A percentile compares a stretch with the other conserved stretches of the same genome.
These are phyloP conservation scores for Termitomyces sp. DNA, from an alignment of 768 basidiomycete species.

Conservation along the genomic window DNA sequence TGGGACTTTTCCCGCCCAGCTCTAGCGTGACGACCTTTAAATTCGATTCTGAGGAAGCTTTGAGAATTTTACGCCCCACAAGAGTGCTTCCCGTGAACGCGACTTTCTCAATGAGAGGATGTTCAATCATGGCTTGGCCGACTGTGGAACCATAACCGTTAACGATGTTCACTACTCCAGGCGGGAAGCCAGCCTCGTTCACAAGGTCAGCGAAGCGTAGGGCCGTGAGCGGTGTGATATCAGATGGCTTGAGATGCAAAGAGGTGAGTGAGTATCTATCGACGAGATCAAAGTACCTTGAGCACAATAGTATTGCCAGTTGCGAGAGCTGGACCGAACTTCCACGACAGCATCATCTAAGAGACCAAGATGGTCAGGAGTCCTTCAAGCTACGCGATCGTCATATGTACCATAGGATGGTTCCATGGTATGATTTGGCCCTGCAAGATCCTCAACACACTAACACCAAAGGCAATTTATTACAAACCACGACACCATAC, in stretches of 20 bases:
- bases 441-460: background rate
- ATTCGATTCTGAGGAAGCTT: slow-evolving; percentile 33
- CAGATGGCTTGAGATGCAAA: slow-evolving; percentile 41
- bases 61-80: slow-evolving; percentile 73
- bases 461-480: background rate
- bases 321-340: slow-evolving; percentile 24
- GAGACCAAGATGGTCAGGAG: background rate
- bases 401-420: slow-evolving; percentile 23
- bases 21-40: slow-evolving; percentile 25
- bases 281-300: background rate
- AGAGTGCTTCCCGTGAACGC: slow-evolving; percentile 82
- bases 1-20: slow-evolving; percentile 73
- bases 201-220: slow-evolving; percentile 44
- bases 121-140: slow-evolving; percentile 55
- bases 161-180: slow-evolving; percentile 49
- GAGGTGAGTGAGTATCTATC: too few species aligned
- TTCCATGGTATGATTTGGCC: slow-evolving; percentile 55
- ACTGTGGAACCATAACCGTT: slow-evolving; percentile 36
- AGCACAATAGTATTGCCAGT: slow-evolving; percentile 58
- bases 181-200: slow-evolving; percentile 62
- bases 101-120: slow-evolving; percentile 59
- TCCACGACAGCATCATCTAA: slow-evolving; percentile 21
- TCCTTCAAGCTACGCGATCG: background rate
- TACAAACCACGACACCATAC: slow-evolving; percentile 30
- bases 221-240: slow-evolving; percentile 58